Percentiles rank a stretch among this genome's conserved stretches.
phyloP scores from a whole-genome alignment of 2,329 filamentous ascomycete species.

The Calonectria ilicicola region DNA sequence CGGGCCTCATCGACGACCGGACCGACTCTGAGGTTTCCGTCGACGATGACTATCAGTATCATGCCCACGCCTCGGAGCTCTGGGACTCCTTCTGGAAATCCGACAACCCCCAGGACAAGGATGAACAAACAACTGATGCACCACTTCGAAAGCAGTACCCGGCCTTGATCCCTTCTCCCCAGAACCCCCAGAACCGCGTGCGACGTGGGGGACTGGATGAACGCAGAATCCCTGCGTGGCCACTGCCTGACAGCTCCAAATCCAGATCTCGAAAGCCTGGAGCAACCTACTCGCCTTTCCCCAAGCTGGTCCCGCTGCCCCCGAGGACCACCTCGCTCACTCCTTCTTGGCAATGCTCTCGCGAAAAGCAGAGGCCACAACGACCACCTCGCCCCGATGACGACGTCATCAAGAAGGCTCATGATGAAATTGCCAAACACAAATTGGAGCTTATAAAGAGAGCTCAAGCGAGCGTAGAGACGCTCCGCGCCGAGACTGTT shows the following conservation, averaged over 20 bases:
- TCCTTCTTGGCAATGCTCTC: conserved; percentile 46
- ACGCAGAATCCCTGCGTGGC: conserved; percentile 42
- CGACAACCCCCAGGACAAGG: conserved; percentile 21
- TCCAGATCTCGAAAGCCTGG: conserved; percentile 38
- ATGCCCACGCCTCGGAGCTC: conserved; percentile 56
- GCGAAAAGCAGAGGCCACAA: conserved; percentile 39
- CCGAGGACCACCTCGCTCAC: conserved; percentile 43
- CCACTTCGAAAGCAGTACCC: conserved; percentile 46
- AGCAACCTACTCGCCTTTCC: conserved; percentile 56
- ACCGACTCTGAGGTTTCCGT: conserved; percentile 63
- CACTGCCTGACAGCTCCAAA: conserved; percentile 39
- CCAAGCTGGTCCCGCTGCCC: conserved; percentile 51
- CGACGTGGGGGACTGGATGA: conserved; percentile 37
- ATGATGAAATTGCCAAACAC: neutral
- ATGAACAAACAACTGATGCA: conserved; percentile 18
- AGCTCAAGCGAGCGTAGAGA: neutral
- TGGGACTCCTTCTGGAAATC: conserved; percentile 65
- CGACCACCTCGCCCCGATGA: conserved; percentile 47
- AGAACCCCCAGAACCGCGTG: conserved; percentile 42
- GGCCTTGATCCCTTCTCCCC: conserved; percentile 46
- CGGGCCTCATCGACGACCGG: conserved; percentile 63
- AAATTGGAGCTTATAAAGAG: neutral
- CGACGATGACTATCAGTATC: conserved; percentile 64
- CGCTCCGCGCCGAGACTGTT: neutral
- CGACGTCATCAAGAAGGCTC: conserved; percentile 25